These are phyloP conservation scores for Raphanus sativus DNA, from an alignment of 345 rosid species.

Conservation along the genomic window DNA sequence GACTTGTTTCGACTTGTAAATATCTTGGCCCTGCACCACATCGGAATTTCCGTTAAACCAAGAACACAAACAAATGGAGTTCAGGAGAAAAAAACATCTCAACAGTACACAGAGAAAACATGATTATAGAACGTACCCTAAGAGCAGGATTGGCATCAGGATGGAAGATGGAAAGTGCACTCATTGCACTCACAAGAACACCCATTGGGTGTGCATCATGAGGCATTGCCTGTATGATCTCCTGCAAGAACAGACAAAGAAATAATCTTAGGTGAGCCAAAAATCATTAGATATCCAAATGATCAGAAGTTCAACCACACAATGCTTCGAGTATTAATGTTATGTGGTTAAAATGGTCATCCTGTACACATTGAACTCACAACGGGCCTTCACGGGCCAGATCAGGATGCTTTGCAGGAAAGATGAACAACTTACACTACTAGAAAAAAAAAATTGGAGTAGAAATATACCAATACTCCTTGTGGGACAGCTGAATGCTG, in stretches of 20 bases:
- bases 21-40: conserved; percentile 35
- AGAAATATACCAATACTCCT: conserved; percentile 66
- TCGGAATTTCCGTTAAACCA: not conserved
- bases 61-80: conserved; percentile 1
- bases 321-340: not conserved
- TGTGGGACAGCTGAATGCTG: conserved; percentile 99
- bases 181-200: conserved; percentile 81
- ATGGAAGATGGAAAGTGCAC: conserved; percentile 86
- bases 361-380: not conserved
- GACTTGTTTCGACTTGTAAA: conserved; percentile 77
- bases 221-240: conserved; percentile 90
- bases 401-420: not conserved
- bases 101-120: not conserved
- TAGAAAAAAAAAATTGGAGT: not conserved
- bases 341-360: not conserved
- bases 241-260: conserved; percentile 47
- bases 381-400: not conserved
- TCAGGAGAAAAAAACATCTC: not conserved
- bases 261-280: not conserved
- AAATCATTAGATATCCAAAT: not conserved
- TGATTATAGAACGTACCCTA: conserved; percentile 48
- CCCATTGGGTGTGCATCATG: conserved; percentile 95
- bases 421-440: not conserved
- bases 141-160: conserved; percentile 99
- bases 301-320: not conserved